phyloP scores from a whole-genome alignment of 208 protist species.

The Trypanosoma congolense region DNA sequence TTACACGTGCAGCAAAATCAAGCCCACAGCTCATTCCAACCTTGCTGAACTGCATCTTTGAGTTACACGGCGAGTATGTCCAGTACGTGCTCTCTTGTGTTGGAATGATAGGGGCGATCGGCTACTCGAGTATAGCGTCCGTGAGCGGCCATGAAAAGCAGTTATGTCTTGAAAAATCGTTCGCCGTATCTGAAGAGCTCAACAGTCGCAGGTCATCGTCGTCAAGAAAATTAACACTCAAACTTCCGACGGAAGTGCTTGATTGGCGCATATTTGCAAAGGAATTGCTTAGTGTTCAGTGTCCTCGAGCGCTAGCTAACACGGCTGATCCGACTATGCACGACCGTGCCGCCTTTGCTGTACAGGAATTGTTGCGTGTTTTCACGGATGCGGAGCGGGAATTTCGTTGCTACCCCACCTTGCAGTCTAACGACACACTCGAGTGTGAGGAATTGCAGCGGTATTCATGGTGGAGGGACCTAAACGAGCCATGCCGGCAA shows the following conservation, averaged over 20 bases:
- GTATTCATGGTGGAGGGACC: conserved; percentile 71
- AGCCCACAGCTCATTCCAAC: conserved; percentile 51
- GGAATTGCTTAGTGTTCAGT: conserved; percentile 67
- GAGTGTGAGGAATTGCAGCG: conserved; percentile 66
- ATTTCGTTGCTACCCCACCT: conserved; percentile 22
- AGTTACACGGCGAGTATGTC: conserved; percentile 41
- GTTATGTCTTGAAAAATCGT: background rate
- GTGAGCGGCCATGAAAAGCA: background rate
- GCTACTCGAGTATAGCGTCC: conserved; percentile 11
- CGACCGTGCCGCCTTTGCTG: conserved; percentile 77
- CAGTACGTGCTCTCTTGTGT: conserved; percentile 63
- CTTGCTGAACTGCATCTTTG: conserved; percentile 55
- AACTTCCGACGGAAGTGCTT: conserved; percentile 29
- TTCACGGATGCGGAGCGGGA: conserved; percentile 50
- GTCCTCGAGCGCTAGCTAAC: conserved; percentile 61
- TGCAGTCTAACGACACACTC: conserved; percentile 42
- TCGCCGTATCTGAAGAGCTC: background rate
- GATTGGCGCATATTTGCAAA: conserved; percentile 63
- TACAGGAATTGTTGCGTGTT: conserved; percentile 80
- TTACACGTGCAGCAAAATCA: conserved; percentile 42
- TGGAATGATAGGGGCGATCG: conserved; percentile 68
- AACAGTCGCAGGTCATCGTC: background rate
- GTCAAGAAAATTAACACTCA: background rate
- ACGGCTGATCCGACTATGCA: conserved; percentile 76
- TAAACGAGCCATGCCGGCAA: conserved; percentile 46